Conservation (phyloP, 2,329 filamentous ascomycete genomes). For the Orbilia quercus region DNA sequence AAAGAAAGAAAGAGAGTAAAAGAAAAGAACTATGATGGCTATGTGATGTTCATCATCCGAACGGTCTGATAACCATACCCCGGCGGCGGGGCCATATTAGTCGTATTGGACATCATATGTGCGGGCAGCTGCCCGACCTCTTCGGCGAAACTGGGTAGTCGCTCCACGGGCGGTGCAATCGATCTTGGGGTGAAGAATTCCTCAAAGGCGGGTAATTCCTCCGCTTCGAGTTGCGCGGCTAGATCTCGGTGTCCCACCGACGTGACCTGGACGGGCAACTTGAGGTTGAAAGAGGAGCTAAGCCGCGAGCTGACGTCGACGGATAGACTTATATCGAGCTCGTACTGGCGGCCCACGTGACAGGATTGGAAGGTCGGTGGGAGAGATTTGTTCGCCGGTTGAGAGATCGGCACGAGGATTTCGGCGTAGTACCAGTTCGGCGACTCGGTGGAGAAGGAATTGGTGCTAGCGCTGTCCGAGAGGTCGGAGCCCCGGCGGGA, state of each 20-base stretch:
- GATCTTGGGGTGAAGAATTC: constrained; percentile 59
- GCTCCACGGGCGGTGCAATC: constrained; percentile 50
- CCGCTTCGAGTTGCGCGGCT: constrained; percentile 42
- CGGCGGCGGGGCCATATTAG: constrained; percentile 50
- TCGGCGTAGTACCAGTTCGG: constrained; percentile 69
- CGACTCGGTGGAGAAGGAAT: constrained; percentile 21
- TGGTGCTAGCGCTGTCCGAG: constrained; percentile 41
- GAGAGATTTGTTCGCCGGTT: constrained; percentile 72
- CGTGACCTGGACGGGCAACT: constrained; percentile 59
- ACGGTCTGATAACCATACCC: constrained; percentile 33
- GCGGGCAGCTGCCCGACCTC: constrained; percentile 39
- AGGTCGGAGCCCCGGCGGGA: constrained; percentile 49
- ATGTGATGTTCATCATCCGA: constrained; percentile 36
- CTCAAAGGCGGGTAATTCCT: constrained; percentile 48
- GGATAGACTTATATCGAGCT: constrained; percentile 70
- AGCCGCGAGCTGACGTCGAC: constrained; percentile 64
- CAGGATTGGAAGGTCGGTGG: constrained; percentile 78
- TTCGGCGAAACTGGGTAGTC: constrained; percentile 37
- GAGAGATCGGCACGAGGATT: constrained; percentile 73
- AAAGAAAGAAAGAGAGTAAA: not conserved
- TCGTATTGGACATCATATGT: constrained; percentile 53
- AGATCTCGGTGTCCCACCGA: constrained; percentile 28
- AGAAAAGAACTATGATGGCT: not conserved
- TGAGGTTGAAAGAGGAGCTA: constrained; percentile 57
- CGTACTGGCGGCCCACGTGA: constrained; percentile 73